A percentile compares a stretch with the other conserved stretches of the same genome.
These are phyloP conservation scores for Harringtonia aguacate DNA, from an alignment of 2,329 filamentous ascomycete genomes.

Conservation along the genomic window DNA sequence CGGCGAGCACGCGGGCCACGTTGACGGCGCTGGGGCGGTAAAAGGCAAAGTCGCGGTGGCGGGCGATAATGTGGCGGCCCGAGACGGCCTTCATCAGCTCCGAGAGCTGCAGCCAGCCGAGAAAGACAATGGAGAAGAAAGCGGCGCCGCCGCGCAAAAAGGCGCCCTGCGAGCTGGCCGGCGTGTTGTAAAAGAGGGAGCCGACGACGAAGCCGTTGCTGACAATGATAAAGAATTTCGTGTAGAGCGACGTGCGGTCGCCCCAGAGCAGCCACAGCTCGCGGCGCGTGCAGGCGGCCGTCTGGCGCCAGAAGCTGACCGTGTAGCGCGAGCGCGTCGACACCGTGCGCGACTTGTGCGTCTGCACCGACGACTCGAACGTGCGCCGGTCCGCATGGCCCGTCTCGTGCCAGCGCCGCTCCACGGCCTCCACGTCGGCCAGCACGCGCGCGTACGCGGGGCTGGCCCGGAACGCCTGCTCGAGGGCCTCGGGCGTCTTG, in stretches of 20 bases:
- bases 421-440: conserved; percentile 26
- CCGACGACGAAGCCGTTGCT: conserved; percentile 64
- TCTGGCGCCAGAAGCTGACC: conserved; percentile 61
- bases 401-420: conserved; percentile 32
- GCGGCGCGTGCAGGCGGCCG: conserved; percentile 55
- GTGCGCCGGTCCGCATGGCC: conserved; percentile 15
- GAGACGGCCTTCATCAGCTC: conserved; percentile 54
- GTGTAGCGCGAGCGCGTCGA: conserved; percentile 41
- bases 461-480: conserved; percentile 40
- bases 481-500: conserved; percentile 52
- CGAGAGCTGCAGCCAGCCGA: conserved; percentile 57
- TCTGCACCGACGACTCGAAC: not conserved
- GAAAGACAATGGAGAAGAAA: conserved; percentile 42
- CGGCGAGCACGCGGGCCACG: conserved; percentile 42
- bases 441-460: conserved; percentile 30
- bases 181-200: conserved; percentile 63
- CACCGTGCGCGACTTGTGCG: conserved; percentile 2
- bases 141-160: conserved; percentile 41
- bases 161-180: conserved; percentile 47
- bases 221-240: conserved; percentile 70
- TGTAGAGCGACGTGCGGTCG: conserved; percentile 63
- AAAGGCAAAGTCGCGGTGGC: conserved; percentile 35
- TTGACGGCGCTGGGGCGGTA: conserved; percentile 45
- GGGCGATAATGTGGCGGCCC: conserved; percentile 20
- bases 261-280: conserved; percentile 72